Evolutionary conservation across 305 asterid species (phyloP), one percentile per base, ranked within the genome.

Genomic region (Ilex paraguariensis): DNA sequence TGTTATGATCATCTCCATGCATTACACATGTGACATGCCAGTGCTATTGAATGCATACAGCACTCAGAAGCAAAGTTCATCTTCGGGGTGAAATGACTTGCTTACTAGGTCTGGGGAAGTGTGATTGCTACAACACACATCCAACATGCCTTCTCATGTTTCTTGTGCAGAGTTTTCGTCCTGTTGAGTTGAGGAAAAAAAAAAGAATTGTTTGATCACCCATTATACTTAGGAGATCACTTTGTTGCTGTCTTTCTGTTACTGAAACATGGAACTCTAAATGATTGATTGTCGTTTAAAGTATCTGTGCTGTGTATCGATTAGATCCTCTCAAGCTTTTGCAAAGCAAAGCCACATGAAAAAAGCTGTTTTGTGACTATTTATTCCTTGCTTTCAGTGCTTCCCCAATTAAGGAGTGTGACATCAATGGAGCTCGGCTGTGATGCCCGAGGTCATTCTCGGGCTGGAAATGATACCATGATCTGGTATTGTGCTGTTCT

Each of bases 401-500:
- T 94, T 76, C 96, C 97, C 57, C 99, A 90, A 76, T 77, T 94
- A 81, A 88, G 99, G 84, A 90, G 81, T 63, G 51, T 81, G 64
- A 87, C 99, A 60, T 67, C 99, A 15, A 65, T 62, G 76, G 99
- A 88, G 65, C 78, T 94, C 78, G 99, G 99, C 54, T 94, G 99
- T 67, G 88, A 87, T 78, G 86, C 87, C 17, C 75, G 82, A 55
- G 97, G 97, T 68, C 76, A 73, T 80, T 90, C 99, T 59, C 95
- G 96, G 69, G 92, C 95, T 5, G 95, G 96, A 58, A 73, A 68
- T 71, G 97, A 78, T 77, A 69, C 86, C 69, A 85, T 69, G 83
- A 70, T 88, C 66, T 94, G 99, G 99, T 94, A 94, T 65, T 94
- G 99, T 79, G 97, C 86, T 76, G 73, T 94, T 75, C 78, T 86